Evolutionary conservation across 75 land plant genomes (phyloP), one percentile per base, ranked within the genome.

Genomic region (Isoetes taiwanensis): DNA sequence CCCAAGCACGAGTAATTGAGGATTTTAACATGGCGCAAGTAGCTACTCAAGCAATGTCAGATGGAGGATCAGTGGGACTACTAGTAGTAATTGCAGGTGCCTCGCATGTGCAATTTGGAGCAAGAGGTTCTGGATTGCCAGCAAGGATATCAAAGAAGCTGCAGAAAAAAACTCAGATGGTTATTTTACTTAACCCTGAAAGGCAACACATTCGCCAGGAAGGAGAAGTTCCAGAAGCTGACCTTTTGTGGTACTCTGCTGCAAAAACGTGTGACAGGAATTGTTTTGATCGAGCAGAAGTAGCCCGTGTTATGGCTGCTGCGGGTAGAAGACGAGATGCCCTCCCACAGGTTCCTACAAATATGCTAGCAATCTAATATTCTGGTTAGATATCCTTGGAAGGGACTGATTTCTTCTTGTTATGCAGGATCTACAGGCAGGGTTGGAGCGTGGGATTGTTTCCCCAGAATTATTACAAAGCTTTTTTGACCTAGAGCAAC

Each of bases 261-360:
- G 83, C 91, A 46, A 89, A 81, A 54, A 72, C 77, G 14, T 89
- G 96, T 64, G 76, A 58, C 52, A 74, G 91, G 59, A 89, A 89
- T 66, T 89, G 96, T 60, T 89, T 79, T 52, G 96, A 89, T 57
- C 83, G 96, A 65, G 96, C 90, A 72, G 96, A 89, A 70, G 84
- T 89, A 68, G 96, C 96, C 28, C 60, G 91, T 43, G 86, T 89
- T 1, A 89, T 89, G 96, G 80, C 73, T 85, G 96, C 96, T 43
- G 90, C 96, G 17, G 86, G 96, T 19, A 71, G 75, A 57, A 77
- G 64, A 43, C 77, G 86, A 65, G 96, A 89, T 64, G 83, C 86
- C 54, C 59, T 89, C 34, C 96, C 96, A 38, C 91, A 89, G 96
- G 96, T 38, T 48, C 4, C 27, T 43, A 0, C 17, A 24, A 40